Evolutionary conservation across 306 rosid species (phyloP), one percentile per base, ranked within the genome.

Genomic region (Erythrophleum fordii): DNA sequence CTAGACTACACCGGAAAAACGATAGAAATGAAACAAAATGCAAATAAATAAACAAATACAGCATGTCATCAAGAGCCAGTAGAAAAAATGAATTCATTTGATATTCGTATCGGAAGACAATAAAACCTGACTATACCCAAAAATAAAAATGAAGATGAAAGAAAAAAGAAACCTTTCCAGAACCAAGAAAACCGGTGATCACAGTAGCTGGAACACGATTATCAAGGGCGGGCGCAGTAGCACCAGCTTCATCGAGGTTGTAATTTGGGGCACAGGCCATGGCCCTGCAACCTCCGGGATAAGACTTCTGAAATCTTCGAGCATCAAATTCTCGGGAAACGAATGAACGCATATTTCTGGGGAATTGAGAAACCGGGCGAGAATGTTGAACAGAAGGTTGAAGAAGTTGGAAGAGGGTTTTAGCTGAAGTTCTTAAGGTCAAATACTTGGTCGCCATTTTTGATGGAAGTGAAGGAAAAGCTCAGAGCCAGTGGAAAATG

Each of bases 171-270:
- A 92, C 97, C 97, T 94, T 94, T 84, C 98, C 98, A 22, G 98
- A 89, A 65, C 97, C 98, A 44, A 94, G 98, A 78, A 94, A 94
- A 51, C 97, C 98, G 5, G 98, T 94, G 25, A 94, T 76, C 59
- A 94, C 82, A 44, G 98, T 94, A 39, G 98, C 90, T 5, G 97
- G 97, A 69, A 94, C 92, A 49, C 95, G 97, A 73, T 86, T 83
- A 83, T 91, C 97, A 35, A 59, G 69, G 48, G 56, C 46, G 26
- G 88, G 82, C 1, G 82, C 44, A 52, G 86, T 18, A 66, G 85
- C 60, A 51, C 45, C 72, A 67, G 82, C 81, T 22, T 73, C 80
- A 6, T 69, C 74, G 22, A 69, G 53, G 26, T n/a, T 81, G 77
- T 35, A 74, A 82, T 29, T 70, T 14, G 92, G 69, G 25, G 82